Percentiles rank a stretch among this genome's conserved stretches.
Evolutionary conservation across 345 rosid genomes (phyloP).

Genomic region (Syzygium jambos): DNA sequence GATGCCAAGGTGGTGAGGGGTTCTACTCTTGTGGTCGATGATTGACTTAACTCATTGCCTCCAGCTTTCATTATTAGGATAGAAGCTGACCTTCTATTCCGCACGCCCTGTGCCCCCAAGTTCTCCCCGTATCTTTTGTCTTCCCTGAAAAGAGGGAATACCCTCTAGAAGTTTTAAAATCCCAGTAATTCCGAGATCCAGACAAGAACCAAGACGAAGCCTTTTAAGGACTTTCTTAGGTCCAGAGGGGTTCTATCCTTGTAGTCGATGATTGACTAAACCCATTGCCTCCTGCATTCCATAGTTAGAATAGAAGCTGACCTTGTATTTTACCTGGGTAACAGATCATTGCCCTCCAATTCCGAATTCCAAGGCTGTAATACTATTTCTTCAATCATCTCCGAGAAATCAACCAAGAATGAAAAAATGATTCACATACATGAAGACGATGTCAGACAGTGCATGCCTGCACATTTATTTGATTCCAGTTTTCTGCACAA

Average conservation of each 20-base stretch:
- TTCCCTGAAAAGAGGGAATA: too few relatives aligned
- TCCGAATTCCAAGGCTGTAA: conserved; percentile 32
- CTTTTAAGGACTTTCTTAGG: too few relatives aligned
- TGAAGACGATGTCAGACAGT: background rate
- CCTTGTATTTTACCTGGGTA: conserved; percentile 42
- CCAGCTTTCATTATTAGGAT: too few relatives aligned
- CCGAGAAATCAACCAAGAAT: background rate
- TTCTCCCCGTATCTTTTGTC: too few relatives aligned
- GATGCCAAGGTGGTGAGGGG: conserved; percentile 34
- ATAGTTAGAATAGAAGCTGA: conserved; percentile 35
- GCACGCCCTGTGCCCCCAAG: too few relatives aligned
- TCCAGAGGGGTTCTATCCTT: conserved; percentile 18
- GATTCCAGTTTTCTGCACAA: background rate
- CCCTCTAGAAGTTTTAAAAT: too few relatives aligned
- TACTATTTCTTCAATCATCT: background rate
- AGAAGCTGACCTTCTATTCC: background rate
- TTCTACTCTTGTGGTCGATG: conserved; percentile 13
- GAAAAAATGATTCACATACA: background rate
- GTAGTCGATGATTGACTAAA: conserved; percentile 33
- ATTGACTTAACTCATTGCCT: too few relatives aligned
- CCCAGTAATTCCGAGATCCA: too few relatives aligned
- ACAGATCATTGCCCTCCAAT: conserved; percentile 26
- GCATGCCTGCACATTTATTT: background rate
- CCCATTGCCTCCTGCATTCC: conserved; percentile 43
- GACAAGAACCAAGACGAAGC: too few relatives aligned